Conservation (phyloP, 1,284 basidiomycete genomes). For the Phylloboletellus chloephorus region DNA sequence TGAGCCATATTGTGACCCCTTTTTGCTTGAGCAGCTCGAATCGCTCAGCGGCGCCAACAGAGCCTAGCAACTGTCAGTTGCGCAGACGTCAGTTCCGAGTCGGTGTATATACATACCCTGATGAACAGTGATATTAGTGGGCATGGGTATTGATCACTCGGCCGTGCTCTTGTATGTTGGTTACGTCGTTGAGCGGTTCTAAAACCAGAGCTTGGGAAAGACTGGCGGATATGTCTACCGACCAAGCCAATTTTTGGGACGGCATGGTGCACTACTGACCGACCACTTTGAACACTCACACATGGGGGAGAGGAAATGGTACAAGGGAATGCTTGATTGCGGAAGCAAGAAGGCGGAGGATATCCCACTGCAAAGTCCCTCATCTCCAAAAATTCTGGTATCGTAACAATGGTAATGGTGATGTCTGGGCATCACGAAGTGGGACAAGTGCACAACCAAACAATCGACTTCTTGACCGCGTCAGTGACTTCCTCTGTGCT, state of each 20-base stretch:
- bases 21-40: slow-evolving; percentile 65
- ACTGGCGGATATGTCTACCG: background rate
- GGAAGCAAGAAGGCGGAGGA: slow-evolving; percentile 3
- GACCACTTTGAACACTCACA: background rate
- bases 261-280: no score
- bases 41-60: slow-evolving; percentile 68
- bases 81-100: background rate
- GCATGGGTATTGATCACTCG: slow-evolving; percentile 16
- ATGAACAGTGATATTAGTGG: slow-evolving; percentile 33
- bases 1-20: slow-evolving; percentile 91
- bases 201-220: slow-evolving; percentile 16
- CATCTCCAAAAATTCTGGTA: slow-evolving; percentile 15
- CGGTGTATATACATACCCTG: slow-evolving; percentile 19
- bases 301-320: background rate
- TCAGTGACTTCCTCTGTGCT: slow-evolving; percentile 61
- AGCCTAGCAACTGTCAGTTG: slow-evolving; percentile 45
- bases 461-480: slow-evolving; percentile 52
- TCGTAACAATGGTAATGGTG: slow-evolving; percentile 3
- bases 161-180: slow-evolving; percentile 10
- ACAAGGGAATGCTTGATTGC: slow-evolving; percentile 3
- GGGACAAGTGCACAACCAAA: slow-evolving; percentile 45
- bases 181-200: background rate
- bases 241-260: no score
- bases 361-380: slow-evolving; percentile 26
- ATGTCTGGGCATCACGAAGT: slow-evolving; percentile 15